A percentile compares a stretch with the other conserved stretches of the same genome.
Evolutionary conservation across 306 rosid species (phyloP).

Genomic region (Vicia faba): DNA sequence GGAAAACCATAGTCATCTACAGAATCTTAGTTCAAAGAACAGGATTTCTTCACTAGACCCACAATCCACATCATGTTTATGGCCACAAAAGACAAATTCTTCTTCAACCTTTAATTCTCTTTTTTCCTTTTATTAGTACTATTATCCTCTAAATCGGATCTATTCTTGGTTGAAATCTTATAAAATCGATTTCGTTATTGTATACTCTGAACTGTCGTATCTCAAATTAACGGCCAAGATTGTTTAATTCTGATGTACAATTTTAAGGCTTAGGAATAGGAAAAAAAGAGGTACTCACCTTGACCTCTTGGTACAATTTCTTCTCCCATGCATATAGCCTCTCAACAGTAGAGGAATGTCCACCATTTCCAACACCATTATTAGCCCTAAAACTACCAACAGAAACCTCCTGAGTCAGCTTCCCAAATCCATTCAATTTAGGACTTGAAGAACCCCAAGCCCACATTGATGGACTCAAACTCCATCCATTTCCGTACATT

Average conservation of each 20-base stretch:
- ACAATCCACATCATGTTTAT: constrained; percentile 46
- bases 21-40: constrained; percentile 15
- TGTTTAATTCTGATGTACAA: too few species aligned
- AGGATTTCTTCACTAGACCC: constrained; percentile 43
- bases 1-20: constrained; percentile 26
- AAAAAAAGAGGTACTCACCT: constrained; percentile 52
- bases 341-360: constrained; percentile 85
- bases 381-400: constrained; percentile 46
- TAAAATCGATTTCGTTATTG: neutral
- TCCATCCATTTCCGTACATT: constrained; percentile 71
- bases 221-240: neutral
- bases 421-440: constrained; percentile 58
- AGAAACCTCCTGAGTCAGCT: constrained; percentile 45
- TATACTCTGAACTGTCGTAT: neutral
- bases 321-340: constrained; percentile 96
- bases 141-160: constrained; percentile 16
- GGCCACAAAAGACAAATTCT: constrained; percentile 30
- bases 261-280: neutral
- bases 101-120: constrained; percentile 2
- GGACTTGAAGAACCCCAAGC: constrained; percentile 74
- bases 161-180: neutral
- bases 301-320: constrained; percentile 82
- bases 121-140: constrained; percentile 23
- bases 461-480: constrained; percentile 68
- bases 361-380: constrained; percentile 46